These are phyloP conservation scores for Cladosporium sp. DNA, from an alignment of 2,329 filamentous ascomycete species.

Conservation along the genomic window DNA sequence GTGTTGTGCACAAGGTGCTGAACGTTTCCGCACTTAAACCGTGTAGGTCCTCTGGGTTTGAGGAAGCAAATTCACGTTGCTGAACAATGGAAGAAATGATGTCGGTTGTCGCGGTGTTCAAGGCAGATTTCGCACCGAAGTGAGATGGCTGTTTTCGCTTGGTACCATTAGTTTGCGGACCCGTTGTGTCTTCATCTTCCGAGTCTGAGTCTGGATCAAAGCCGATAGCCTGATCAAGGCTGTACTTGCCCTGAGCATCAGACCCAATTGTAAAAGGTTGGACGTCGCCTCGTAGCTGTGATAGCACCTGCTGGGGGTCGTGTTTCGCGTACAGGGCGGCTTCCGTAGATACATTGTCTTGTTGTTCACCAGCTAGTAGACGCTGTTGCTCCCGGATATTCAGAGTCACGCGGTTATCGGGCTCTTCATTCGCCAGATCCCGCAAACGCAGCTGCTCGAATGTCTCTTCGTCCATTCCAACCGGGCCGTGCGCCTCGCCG, in stretches of 20 bases:
- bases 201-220: conserved; percentile 62
- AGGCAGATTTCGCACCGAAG: conserved; percentile 19
- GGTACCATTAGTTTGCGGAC: conserved; percentile 20
- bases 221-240: conserved; percentile 59
- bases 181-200: conserved; percentile 44
- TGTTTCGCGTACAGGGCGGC: conserved; percentile 62
- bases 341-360: conserved; percentile 39
- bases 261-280: conserved; percentile 37
- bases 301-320: conserved; percentile 63
- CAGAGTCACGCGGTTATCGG: conserved; percentile 73
- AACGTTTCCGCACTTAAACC: conserved; percentile 46
- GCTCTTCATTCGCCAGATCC: conserved; percentile 70
- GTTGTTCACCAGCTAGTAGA: conserved; percentile 61
- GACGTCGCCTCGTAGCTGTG: conserved; percentile 60
- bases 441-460: conserved; percentile 71
- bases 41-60: conserved; percentile 22
- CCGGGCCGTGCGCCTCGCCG: conserved; percentile 58
- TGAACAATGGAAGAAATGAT: conserved; percentile 30
- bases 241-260: conserved; percentile 30
- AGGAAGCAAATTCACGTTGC: conserved; percentile 15
- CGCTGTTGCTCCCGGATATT: conserved; percentile 83
- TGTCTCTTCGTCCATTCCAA: conserved; percentile 65
- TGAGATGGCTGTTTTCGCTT: conserved; percentile 34
- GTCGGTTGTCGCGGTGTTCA: conserved; percentile 47
- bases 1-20: conserved; percentile 66